Conservation (phyloP, 1,284 basidiomycete genomes). For the Singerocomus rubriflavus region DNA sequence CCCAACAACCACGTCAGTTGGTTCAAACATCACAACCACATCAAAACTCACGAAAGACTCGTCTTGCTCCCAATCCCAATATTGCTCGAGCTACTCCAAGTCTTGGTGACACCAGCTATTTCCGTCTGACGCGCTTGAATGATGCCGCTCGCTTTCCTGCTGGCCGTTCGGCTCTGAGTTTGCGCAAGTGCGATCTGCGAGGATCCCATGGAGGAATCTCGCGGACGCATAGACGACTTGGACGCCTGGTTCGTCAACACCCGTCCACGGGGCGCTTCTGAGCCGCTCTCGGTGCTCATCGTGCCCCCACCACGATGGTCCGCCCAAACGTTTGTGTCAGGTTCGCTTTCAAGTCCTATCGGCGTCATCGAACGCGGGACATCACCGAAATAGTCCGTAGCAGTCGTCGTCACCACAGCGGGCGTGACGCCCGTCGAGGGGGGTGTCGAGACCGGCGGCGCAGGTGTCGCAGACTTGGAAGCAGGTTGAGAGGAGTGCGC, state of each 20-base stretch:
- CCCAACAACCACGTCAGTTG: conserved; percentile 1
- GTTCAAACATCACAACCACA: neutral
- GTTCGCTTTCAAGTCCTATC: conserved; percentile 20
- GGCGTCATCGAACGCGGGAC: conserved; percentile 30
- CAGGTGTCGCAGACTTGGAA: conserved; percentile 18
- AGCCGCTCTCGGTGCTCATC: conserved; percentile 20
- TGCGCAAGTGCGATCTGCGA: conserved; percentile 20
- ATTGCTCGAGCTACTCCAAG: conserved; percentile 29
- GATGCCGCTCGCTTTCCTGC: conserved; percentile 26
- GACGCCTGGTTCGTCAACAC: conserved; percentile 18
- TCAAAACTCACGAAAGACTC: conserved; percentile 20
- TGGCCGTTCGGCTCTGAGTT: conserved; percentile 21
- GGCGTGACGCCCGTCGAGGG: conserved; percentile 25
- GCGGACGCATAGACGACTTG: conserved; percentile 24
- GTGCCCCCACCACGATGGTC: conserved; percentile 11
- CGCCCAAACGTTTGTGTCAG: conserved; percentile 29
- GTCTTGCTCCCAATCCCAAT: conserved; percentile 20
- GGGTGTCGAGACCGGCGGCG: conserved; percentile 13
- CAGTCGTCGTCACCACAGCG: conserved; percentile 10
- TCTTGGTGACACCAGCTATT: conserved; percentile 31
- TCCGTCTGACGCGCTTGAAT: conserved; percentile 31
- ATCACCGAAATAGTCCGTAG: conserved; percentile 24
- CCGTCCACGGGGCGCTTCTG: conserved; percentile 21
- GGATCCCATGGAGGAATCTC: conserved; percentile 27
- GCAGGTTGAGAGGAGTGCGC: conserved; percentile 14